These are phyloP conservation scores for Lachancea fermentati DNA, from an alignment of 805 yeast genomes.

Conservation along the genomic window DNA sequence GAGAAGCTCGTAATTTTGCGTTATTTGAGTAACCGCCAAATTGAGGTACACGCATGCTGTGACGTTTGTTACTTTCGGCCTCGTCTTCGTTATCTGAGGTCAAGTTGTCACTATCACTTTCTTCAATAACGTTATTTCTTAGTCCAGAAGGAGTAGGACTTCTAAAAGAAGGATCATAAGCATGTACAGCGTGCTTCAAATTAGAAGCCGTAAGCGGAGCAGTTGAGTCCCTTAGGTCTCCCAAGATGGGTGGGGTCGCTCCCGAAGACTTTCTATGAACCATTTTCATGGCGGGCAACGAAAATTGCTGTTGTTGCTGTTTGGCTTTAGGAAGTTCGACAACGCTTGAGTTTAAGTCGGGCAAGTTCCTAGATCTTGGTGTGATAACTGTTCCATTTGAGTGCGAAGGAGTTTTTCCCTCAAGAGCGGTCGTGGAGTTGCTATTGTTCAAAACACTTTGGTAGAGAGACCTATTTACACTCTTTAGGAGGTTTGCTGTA, in stretches of 20 bases:
- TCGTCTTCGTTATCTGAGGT: conserved; percentile 26
- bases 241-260: conserved; percentile 4
- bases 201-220: not conserved
- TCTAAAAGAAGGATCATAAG: not conserved
- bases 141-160: conserved; percentile 1
- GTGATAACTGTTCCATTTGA: conserved; percentile 28
- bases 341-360: conserved; percentile 28
- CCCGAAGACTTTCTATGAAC: conserved; percentile 19
- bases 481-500: conserved; percentile 24
- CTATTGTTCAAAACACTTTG: conserved; percentile 21
- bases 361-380: conserved; percentile 32
- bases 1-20: conserved; percentile 37
- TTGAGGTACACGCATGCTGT: conserved; percentile 34
- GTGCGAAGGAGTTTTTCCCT: conserved; percentile 14
- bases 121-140: conserved; percentile 9
- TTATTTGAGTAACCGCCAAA: conserved; percentile 74
- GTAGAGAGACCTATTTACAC: conserved; percentile 26
- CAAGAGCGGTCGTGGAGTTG: conserved; percentile 18
- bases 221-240: not conserved
- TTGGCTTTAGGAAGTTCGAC: conserved; percentile 28
- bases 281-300: conserved; percentile 32
- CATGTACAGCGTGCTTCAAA: not conserved
- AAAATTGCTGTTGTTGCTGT: conserved; percentile 20
- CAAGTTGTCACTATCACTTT: conserved; percentile 13
- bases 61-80: conserved; percentile 5